Evolutionary conservation across 2,329 filamentous ascomycete genomes (phyloP).

Genomic region (Neofusicoccum kwambonambiense): DNA sequence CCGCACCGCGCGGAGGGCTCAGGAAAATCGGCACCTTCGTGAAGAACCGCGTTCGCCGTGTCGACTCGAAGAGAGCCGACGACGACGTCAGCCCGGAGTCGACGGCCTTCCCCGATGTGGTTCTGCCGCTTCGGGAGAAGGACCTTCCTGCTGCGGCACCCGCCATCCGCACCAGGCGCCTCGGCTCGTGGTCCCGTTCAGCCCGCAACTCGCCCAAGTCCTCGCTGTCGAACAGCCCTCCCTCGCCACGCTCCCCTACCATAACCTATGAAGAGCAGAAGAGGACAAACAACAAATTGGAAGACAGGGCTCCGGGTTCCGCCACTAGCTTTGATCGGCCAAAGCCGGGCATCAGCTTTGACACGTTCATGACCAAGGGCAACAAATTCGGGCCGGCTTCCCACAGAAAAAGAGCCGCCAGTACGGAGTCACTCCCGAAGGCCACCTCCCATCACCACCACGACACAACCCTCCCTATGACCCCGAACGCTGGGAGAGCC

Average conservation of each 20-base stretch:
- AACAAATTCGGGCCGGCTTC: conserved; percentile 17
- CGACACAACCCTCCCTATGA: conserved; percentile 28
- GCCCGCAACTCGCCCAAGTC: conserved; percentile 36
- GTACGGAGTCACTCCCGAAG: conserved; percentile 35
- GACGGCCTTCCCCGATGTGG: not conserved
- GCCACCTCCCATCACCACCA: conserved; percentile 22
- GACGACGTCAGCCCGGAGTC: not conserved
- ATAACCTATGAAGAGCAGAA: conserved; percentile 29
- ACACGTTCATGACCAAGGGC: conserved; percentile 6
- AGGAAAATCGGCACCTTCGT: conserved; percentile 30
- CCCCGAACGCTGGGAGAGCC: conserved; percentile 39
- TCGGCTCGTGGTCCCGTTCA: conserved; percentile 40
- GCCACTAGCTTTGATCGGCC: not conserved
- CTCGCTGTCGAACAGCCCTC: conserved; percentile 38
- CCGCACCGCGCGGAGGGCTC: conserved; percentile 4
- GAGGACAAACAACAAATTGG: not conserved
- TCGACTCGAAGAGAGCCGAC: conserved; percentile 10
- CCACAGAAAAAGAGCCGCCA: conserved; percentile 31
- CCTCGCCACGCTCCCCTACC: conserved; percentile 36
- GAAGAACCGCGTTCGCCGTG: conserved; percentile 32
- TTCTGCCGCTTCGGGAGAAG: not conserved
- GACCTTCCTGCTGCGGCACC: not conserved
- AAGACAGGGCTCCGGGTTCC: too few species aligned
- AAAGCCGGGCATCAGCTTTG: not conserved
- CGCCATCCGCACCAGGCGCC: conserved; percentile 26